Evolutionary conservation across 148 eudicot species (phyloP), one percentile per base, ranked within the genome.

Genomic region (Camellia lanceoleosa): DNA sequence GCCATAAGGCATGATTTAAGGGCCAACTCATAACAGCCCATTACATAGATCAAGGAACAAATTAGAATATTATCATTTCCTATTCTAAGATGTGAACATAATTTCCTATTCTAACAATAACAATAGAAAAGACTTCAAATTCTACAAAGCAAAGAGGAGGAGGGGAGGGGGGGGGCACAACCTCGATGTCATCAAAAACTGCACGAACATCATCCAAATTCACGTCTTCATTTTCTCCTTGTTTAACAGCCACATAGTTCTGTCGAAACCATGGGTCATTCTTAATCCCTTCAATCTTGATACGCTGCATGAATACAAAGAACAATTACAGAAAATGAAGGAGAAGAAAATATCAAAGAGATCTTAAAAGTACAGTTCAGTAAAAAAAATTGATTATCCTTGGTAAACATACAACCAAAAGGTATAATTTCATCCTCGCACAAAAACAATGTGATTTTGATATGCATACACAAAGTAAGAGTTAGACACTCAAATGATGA

Each of bases 111-210:
- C 38, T 30, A 30, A 30, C 38, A 4, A 8, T 5, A 49, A 3
- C 16, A 65, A 11, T 13, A 38, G 59, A 19, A 43, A 66, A 59
- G 11, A 56, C 30, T 30, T 38, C 4, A 51, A 65, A 80, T 7
- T 55, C 30, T 66, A 38, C 5, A 54, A 49, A 56, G 3, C 46
- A 71, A 82, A 30, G 44, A 15, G 55, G 71, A 54, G 8, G 23
- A 43, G 71, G 66, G 64, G n/a, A 8, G 11, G 30, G 47, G 3
- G 7, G 76, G 61, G 77, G 71, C 59, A 68, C 68, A 47, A 97
- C 99, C 99, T 97, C 94, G 69, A 94, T 92, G 83, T 92, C 97
- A 82, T 92, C 94, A 82, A 97, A 97, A 75, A 92, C 98, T 78
- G 93, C 98, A 85, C 83, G 81, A 69, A 97, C 89, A 82, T 97